A percentile compares a stretch with the other conserved stretches of the same genome.
Evolutionary conservation across 116 monocot species (phyloP).

Genomic region (Posidonia oceanica): DNA sequence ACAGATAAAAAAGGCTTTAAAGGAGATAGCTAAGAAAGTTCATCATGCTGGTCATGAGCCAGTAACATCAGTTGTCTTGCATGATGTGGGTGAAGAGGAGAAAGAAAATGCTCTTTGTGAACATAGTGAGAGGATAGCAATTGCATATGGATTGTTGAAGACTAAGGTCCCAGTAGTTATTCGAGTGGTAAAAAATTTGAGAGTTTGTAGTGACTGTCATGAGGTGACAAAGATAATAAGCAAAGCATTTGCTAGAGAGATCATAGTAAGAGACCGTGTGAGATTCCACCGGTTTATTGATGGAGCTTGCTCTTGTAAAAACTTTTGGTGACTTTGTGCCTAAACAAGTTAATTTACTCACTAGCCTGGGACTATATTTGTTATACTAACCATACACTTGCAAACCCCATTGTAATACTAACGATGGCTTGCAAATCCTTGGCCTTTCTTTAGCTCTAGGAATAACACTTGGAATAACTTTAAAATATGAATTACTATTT

Average conservation of each 20-base stretch:
- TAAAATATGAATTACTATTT: too few relatives aligned
- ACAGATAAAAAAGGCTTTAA: slow-evolving; percentile 44
- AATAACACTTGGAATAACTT: too few relatives aligned
- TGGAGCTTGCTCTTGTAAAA: slow-evolving; percentile 68
- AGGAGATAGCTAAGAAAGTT: slow-evolving; percentile 39
- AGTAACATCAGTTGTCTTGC: slow-evolving; percentile 50
- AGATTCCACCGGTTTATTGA: slow-evolving; percentile 61
- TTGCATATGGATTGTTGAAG: slow-evolving; percentile 75
- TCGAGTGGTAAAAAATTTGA: slow-evolving; percentile 77
- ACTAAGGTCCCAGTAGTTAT: slow-evolving; percentile 44
- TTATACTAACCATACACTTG: too few relatives aligned
- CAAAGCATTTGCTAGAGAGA: slow-evolving; percentile 52
- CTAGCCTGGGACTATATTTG: too few relatives aligned
- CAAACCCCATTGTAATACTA: too few relatives aligned
- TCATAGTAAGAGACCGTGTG: slow-evolving; percentile 71
- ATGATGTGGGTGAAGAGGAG: slow-evolving; percentile 85
- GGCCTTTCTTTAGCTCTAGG: too few relatives aligned
- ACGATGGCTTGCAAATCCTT: too few relatives aligned
- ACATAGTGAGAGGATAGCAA: slow-evolving; percentile 86
- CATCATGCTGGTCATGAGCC: slow-evolving; percentile 48
- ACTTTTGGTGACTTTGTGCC: slow-evolving; percentile 56
- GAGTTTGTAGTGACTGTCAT: slow-evolving; percentile 78
- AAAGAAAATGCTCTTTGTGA: slow-evolving; percentile 73
- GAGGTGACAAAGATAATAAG: slow-evolving; percentile 84
- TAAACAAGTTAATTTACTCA: too few relatives aligned